Percentiles rank a stretch among this genome's conserved stretches.
Evolutionary conservation across 1,284 basidiomycete genomes (phyloP).

Genomic region (Malassezia sympodialis): DNA sequence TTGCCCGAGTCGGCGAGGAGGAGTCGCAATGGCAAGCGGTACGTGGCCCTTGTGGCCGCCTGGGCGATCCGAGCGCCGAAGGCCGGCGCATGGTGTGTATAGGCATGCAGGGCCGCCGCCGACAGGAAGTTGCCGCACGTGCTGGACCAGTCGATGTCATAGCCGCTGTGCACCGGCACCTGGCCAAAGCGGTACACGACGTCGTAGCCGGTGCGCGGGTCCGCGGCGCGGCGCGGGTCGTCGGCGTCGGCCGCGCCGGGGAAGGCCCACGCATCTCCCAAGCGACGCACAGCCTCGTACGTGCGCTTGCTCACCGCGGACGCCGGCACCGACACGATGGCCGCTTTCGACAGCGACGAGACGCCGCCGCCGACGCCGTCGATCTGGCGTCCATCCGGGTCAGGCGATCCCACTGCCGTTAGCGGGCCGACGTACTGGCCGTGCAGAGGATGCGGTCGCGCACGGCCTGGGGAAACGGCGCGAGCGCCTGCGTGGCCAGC

Average conservation of each 20-base stretch:
- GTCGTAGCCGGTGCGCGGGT: slow-evolving; percentile 26
- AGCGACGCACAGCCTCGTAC: neutral
- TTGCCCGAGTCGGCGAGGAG: slow-evolving; percentile 31
- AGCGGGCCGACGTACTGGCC: slow-evolving; percentile 17
- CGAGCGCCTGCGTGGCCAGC: slow-evolving; percentile 54
- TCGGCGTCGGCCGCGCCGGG: slow-evolving; percentile 30
- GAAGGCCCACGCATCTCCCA: slow-evolving; percentile 9
- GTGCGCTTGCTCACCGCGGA: neutral
- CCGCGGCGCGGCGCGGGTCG: slow-evolving; percentile 14
- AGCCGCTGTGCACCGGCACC: slow-evolving; percentile 29
- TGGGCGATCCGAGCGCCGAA: neutral
- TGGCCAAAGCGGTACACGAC: slow-evolving; percentile 44
- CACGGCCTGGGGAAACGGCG: slow-evolving; percentile 35
- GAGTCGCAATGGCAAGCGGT: slow-evolving; percentile 23
- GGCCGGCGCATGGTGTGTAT: slow-evolving; percentile 19
- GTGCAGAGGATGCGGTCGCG: slow-evolving; percentile 57
- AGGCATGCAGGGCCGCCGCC: slow-evolving; percentile 33
- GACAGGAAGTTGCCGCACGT: slow-evolving; percentile 45
- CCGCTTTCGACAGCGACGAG: slow-evolving; percentile 68
- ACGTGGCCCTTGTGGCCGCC: slow-evolving; percentile 10
- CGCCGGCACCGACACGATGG: slow-evolving; percentile 53
- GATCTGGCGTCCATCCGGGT: slow-evolving; percentile 64
- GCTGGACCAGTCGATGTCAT: slow-evolving; percentile 34
- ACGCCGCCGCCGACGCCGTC: slow-evolving; percentile 66
- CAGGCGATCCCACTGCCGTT: slow-evolving; percentile 71